Conservation (phyloP, 2,329 filamentous ascomycete genomes). For the Ceratocystis albifundus region DNA sequence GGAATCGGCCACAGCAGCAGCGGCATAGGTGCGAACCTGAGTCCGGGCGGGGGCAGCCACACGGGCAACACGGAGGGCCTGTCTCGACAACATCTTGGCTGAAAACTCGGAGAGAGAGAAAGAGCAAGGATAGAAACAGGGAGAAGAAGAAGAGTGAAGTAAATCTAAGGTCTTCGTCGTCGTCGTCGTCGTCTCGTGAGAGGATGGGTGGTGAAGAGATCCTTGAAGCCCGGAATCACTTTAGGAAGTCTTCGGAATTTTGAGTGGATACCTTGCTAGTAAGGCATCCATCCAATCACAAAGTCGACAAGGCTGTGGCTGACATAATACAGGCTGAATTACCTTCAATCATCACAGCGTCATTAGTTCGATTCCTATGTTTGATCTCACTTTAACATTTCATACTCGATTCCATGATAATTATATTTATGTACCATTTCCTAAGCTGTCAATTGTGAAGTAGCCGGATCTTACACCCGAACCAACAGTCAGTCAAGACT, state of each 20-base stretch:
- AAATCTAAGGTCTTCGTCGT: slow-evolving; percentile 25
- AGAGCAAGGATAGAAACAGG: slow-evolving; percentile 23
- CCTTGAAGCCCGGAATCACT: slow-evolving; percentile 17
- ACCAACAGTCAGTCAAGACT: background rate
- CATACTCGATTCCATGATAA: background rate
- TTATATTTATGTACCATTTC: background rate
- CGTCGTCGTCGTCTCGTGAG: slow-evolving; percentile 17
- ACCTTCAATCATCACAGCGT: background rate
- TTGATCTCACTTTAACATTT: background rate
- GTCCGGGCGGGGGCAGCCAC: slow-evolving; percentile 49
- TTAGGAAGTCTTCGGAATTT: slow-evolving; percentile 22
- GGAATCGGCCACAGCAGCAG: slow-evolving; percentile 56
- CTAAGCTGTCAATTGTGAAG: background rate
- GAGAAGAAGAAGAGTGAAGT: slow-evolving; percentile 26
- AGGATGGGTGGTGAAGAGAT: slow-evolving; percentile 20
- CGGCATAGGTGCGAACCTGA: slow-evolving; percentile 68
- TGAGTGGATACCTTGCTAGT: slow-evolving; percentile 23
- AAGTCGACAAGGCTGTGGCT: slow-evolving; percentile 19
- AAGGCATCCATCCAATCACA: slow-evolving; percentile 18
- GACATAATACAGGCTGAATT: slow-evolving; percentile 16
- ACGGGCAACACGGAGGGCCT: slow-evolving; percentile 45
- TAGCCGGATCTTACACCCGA: background rate
- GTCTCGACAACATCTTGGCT: slow-evolving; percentile 46
- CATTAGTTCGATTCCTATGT: background rate
- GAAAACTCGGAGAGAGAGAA: slow-evolving; percentile 3